phyloP scores from a whole-genome alignment of 352 stramenopile species.

The Elongisporangium anandrum region DNA sequence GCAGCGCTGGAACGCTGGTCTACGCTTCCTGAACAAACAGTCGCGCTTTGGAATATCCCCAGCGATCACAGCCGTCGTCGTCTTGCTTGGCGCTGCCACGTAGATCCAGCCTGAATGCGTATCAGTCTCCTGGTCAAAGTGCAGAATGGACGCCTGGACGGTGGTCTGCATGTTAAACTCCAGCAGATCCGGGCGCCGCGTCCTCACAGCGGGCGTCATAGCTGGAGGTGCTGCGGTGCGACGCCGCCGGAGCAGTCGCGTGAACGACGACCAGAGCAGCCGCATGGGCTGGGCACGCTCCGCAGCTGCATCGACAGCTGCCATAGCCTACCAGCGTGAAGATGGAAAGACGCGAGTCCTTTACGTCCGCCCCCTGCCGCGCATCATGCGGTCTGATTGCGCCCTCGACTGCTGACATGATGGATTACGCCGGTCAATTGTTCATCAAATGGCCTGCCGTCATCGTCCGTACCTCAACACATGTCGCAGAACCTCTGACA shows the following conservation, averaged over 20 bases:
- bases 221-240: background rate
- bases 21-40: background rate
- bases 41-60: constrained; percentile 1
- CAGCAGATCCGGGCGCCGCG: constrained; percentile 12
- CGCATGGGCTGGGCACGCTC: background rate
- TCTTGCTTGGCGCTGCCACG: constrained; percentile 7
- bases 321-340: no score
- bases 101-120: constrained; percentile 35
- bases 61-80: background rate
- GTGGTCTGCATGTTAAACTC: constrained; percentile 22
- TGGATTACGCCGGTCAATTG: background rate
- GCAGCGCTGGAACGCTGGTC: constrained; percentile 15
- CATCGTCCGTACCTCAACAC: background rate
- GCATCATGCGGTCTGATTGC: background rate
- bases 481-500: background rate
- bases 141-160: constrained; percentile 11
- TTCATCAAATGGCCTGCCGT: background rate
- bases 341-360: no score
- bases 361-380: background rate
- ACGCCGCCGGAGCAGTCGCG: no score
- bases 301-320: background rate
- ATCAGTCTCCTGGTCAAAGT: constrained; percentile 12
- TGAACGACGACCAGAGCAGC: background rate
- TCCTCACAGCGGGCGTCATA: background rate
- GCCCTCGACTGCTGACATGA: background rate